Evolutionary conservation across 257 asterid species (phyloP), one percentile per base, ranked within the genome.

Genomic region (Sherardia arvensis): DNA sequence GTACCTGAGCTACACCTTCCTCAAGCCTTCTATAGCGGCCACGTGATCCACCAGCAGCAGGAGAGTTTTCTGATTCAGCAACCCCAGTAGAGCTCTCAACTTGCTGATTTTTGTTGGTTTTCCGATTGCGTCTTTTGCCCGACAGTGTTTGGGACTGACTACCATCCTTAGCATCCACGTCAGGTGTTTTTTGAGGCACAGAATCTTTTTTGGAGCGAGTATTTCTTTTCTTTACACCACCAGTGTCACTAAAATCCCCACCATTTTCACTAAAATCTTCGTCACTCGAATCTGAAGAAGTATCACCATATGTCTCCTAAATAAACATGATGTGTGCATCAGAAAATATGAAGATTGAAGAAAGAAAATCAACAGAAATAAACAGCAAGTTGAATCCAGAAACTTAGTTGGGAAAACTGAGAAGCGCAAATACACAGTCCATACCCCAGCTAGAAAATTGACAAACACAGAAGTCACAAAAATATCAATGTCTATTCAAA

Each of bases 211-310:
- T 76, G 34, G 63, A 28, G 64, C 59, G 54, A 40, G 45, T 74
- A 69, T 69, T 84, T 69, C 77, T 78, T 70, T 77, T 82, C 87
- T 84, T 90, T 59, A 51, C 69, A 69, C 69, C 58, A 26, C 74
- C 61, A 64, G 74, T 49, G 76, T 78, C 90, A 59, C 75, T 84
- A 78, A 69, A 93, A 74, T 87, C 99, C n/a, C 69, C 58, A 26
- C 74, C 61, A 64, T 73, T 49, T 77, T 78, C 90, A 59, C 75
- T 84, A 78, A 69, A 93, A 74, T 87, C 99, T 76, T 90, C 97
- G 49, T 90, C 97, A 32, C 96, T 87, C 64, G 99, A 90, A 73
- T 87, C 97, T 59, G 97, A 84, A 72, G 88, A 76, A 53, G 65
- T 74, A 73, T 77, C 78, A 71, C 95, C 95, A 69, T 71, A 93